phyloP scores from a whole-genome alignment of 2,329 filamentous ascomycete species.

The Boeremia lycopersici region DNA sequence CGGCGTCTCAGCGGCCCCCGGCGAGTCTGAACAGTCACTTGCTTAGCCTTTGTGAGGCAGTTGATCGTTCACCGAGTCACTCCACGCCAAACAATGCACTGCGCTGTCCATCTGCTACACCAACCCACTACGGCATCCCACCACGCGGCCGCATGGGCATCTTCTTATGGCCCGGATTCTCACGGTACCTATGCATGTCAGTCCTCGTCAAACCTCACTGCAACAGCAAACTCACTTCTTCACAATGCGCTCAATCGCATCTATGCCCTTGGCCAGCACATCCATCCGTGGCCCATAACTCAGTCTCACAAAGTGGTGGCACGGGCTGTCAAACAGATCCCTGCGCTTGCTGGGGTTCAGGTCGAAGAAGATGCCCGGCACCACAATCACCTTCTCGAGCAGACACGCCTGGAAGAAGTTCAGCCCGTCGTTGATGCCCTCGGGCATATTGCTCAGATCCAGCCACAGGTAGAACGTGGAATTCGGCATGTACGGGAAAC shows the following conservation, averaged over 20 bases:
- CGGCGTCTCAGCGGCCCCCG: too few relatives aligned
- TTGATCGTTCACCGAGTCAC: too few relatives aligned
- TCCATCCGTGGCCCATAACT: constrained; percentile 52
- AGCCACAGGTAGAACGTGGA: constrained; percentile 94
- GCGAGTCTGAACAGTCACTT: too few relatives aligned
- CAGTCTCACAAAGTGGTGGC: constrained; percentile 65
- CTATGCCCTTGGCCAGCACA: constrained; percentile 47
- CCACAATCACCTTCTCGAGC: constrained; percentile 93
- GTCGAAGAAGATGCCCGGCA: constrained; percentile 98
- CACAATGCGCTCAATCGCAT: constrained; percentile 49
- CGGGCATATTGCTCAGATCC: constrained; percentile 68
- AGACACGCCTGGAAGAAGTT: constrained; percentile 97
- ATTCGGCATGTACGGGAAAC: constrained; percentile 78
- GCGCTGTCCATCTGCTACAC: too few relatives aligned
- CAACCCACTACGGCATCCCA: background rate
- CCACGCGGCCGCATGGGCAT: constrained; percentile 14
- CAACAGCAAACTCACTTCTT: constrained; percentile 42
- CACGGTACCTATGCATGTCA: constrained; percentile 12
- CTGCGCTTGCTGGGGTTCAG: constrained; percentile 87
- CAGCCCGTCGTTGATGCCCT: constrained; percentile 86
- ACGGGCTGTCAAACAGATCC: constrained; percentile 92
- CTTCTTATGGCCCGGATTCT: constrained; percentile 14
- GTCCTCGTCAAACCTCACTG: background rate
- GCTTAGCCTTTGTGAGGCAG: too few relatives aligned
- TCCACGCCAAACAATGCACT: too few relatives aligned